These are phyloP conservation scores for Taphrina communis DNA, from an alignment of 1,139 yeast species.

Conservation along the genomic window DNA sequence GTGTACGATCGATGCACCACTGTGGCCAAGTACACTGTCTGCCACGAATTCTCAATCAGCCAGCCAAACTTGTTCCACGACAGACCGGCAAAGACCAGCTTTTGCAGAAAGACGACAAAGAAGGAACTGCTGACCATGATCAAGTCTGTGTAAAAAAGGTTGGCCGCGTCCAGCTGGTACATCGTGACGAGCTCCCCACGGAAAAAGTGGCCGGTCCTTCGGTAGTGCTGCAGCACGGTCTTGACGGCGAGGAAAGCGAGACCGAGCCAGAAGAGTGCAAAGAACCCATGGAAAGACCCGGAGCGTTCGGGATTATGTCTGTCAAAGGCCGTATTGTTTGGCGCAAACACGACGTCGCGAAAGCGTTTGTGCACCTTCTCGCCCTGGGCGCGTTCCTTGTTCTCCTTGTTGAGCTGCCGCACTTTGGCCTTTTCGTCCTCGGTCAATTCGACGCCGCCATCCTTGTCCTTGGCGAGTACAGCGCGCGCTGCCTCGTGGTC, in stretches of 20 bases:
- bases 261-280: constrained; percentile 40
- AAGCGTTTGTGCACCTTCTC: constrained; percentile 27
- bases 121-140: constrained; percentile 57
- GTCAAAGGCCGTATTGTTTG: constrained; percentile 34
- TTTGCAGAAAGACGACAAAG: constrained; percentile 60
- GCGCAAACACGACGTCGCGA: constrained; percentile 32
- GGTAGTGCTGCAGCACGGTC: constrained; percentile 37
- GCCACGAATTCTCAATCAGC: constrained; percentile 59
- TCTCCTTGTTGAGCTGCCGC: constrained; percentile 9
- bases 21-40: constrained; percentile 49
- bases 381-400: constrained; percentile 6
- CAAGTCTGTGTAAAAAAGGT: constrained; percentile 39
- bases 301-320: constrained; percentile 26
- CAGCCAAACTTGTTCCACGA: constrained; percentile 64
- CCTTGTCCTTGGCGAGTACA: constrained; percentile 14
- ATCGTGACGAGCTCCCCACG: constrained; percentile 34
- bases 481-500: background rate
- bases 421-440: constrained; percentile 10
- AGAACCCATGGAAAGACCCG: constrained; percentile 41
- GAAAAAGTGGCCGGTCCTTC: constrained; percentile 38
- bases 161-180: constrained; percentile 26
- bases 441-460: background rate
- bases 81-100: constrained; percentile 52
- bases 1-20: constrained; percentile 33
- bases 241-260: constrained; percentile 38